These are phyloP conservation scores for Ascodesmis nigricans DNA, from an alignment of 495 filamentous ascomycete species.

Conservation along the genomic window DNA sequence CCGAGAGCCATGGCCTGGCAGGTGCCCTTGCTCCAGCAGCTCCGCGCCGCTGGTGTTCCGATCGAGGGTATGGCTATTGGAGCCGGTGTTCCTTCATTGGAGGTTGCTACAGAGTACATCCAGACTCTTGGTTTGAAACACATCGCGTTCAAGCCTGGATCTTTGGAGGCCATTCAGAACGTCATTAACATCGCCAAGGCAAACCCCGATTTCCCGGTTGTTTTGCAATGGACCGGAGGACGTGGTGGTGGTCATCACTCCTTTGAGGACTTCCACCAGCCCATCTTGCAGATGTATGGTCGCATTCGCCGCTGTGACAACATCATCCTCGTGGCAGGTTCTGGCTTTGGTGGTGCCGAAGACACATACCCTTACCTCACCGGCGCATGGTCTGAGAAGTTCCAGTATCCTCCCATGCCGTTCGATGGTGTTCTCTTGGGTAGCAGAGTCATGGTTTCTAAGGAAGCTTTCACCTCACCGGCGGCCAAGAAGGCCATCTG, in stretches of 20 bases:
- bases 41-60: constrained; percentile 71
- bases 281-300: constrained; percentile 76
- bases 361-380: constrained; percentile 89
- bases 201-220: constrained; percentile 70
- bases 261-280: constrained; percentile 86
- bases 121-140: constrained; percentile 84
- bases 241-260: constrained; percentile 89
- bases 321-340: constrained; percentile 71
- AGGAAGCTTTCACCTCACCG: constrained; percentile 81
- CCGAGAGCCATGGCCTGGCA: constrained; percentile 95
- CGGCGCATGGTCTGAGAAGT: constrained; percentile 62
- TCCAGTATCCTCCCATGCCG: constrained; percentile 81
- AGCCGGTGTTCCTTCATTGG: constrained; percentile 80
- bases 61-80: constrained; percentile 90
- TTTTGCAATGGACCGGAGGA: constrained; percentile 88
- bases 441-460: constrained; percentile 82
- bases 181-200: constrained; percentile 86
- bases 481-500: constrained; percentile 81
- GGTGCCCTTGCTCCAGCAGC: constrained; percentile 66
- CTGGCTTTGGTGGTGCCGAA: constrained; percentile 75
- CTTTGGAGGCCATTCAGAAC: constrained; percentile 65
- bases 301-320: constrained; percentile 63
- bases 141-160: constrained; percentile 87
- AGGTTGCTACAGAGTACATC: constrained; percentile 86
- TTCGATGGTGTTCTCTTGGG: constrained; percentile 81